phyloP scores from a whole-genome alignment of 176 grass and related monocot genomes.

The Aegilops speltoides region DNA sequence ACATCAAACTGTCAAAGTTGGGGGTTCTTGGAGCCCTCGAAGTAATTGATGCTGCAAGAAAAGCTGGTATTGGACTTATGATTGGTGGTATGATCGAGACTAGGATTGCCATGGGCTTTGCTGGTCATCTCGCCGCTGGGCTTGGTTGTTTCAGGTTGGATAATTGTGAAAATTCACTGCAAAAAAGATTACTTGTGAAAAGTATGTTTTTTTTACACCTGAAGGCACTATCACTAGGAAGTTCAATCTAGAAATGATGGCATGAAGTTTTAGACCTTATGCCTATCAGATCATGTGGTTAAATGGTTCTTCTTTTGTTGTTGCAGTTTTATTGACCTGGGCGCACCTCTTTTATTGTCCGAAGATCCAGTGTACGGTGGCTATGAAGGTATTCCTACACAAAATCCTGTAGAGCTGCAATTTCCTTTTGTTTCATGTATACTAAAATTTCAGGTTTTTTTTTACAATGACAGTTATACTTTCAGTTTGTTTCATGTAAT shows the following conservation, averaged over 20 bases:
- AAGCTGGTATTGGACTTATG: constrained; percentile 65
- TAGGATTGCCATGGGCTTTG: constrained; percentile 84
- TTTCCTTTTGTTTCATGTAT: not conserved
- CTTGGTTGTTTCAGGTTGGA: constrained; percentile 85
- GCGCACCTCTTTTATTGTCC: constrained; percentile 77
- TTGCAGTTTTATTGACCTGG: constrained; percentile 92
- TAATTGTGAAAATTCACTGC: not conserved
- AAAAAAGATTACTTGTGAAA: not conserved
- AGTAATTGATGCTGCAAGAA: constrained; percentile 75
- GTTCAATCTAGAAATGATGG: not conserved
- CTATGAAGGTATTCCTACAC: constrained; percentile 70
- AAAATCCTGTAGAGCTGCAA: not conserved
- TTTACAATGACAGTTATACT: not conserved
- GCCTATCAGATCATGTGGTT: not conserved
- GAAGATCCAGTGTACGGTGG: constrained; percentile 88
- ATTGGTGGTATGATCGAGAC: constrained; percentile 98
- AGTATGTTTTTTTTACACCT: not conserved
- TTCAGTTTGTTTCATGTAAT: not conserved
- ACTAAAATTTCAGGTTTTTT: no score
- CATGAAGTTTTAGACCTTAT: not conserved
- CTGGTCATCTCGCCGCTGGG: constrained; percentile 92
- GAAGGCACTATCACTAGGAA: not conserved
- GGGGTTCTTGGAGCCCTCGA: constrained; percentile 79
- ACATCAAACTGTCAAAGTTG: constrained; percentile 87
- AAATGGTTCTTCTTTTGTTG: constrained; percentile 8